Percentiles rank a stretch among this genome's conserved stretches.
phyloP scores from a whole-genome alignment of 306 rosid genomes.

The Lithocarpus polystachyus region DNA sequence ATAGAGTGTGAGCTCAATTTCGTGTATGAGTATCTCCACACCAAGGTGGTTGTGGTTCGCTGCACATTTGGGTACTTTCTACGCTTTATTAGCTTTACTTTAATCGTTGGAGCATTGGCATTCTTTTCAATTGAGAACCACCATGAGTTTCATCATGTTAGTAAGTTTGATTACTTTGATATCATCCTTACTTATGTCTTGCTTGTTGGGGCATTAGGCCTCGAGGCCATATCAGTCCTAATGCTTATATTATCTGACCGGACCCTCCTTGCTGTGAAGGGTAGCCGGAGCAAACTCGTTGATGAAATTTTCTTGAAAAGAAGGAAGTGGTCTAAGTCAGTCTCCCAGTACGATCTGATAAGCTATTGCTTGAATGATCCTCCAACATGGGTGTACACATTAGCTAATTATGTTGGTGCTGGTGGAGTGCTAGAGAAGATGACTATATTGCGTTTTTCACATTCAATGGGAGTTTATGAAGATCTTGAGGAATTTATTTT shows the following conservation, averaged over 20 bases:
- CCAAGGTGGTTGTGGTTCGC: constrained; percentile 18
- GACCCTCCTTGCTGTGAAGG: too few species aligned
- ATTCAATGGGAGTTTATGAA: background rate
- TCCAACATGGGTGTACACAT: background rate
- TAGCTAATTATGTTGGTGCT: background rate
- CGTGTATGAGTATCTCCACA: constrained; percentile 29
- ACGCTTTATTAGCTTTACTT: background rate
- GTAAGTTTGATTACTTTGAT: background rate
- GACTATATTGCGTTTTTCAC: background rate
- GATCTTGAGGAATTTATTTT: background rate
- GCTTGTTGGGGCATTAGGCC: too few species aligned
- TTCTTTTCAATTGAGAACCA: background rate
- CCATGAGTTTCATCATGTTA: too few species aligned
- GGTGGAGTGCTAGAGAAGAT: background rate
- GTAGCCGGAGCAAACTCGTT: background rate
- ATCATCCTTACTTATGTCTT: background rate
- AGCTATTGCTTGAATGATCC: constrained; percentile 4
- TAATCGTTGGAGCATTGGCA: background rate
- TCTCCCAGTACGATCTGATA: constrained; percentile 24
- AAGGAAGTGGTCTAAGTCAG: constrained; percentile 13
- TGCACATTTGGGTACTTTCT: background rate
- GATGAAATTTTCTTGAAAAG: background rate
- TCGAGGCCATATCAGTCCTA: too few species aligned
- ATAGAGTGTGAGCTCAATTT: constrained; percentile 24
- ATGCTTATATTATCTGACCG: too few species aligned